Percentiles rank a stretch among this genome's conserved stretches.
Conservation (phyloP, 495 filamentous ascomycete species). For the Trichoderma orchidacearum region DNA sequence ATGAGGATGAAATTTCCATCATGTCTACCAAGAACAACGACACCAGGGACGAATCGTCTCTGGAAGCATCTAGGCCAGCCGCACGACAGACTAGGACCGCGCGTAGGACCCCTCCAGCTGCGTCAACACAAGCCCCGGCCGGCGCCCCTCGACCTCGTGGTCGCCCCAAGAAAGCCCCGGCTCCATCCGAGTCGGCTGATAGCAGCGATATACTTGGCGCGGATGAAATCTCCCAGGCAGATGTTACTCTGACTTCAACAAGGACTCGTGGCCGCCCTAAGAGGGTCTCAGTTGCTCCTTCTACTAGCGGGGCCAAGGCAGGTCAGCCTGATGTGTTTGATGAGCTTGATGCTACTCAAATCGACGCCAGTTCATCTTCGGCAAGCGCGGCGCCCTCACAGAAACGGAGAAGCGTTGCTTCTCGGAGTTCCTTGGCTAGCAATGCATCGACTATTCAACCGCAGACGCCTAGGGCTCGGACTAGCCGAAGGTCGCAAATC, state of each 20-base stretch:
- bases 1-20: constrained; percentile 46
- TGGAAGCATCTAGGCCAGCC: constrained; percentile 23
- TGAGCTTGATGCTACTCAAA: constrained; percentile 24
- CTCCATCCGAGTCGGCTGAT: background rate
- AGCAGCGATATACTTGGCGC: background rate
- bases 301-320: constrained; percentile 46
- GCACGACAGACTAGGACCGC: constrained; percentile 11
- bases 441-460: background rate
- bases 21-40: constrained; percentile 46
- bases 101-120: constrained; percentile 29
- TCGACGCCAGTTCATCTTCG: background rate
- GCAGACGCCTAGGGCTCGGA: background rate
- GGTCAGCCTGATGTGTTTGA: constrained; percentile 46
- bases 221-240: background rate
- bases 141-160: constrained; percentile 9
- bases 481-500: background rate
- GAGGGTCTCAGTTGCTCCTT: constrained; percentile 13
- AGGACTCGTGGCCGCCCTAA: constrained; percentile 3
- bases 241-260: background rate
- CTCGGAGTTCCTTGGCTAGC: constrained; percentile 20
- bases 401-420: constrained; percentile 15
- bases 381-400: background rate
- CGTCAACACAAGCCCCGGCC: constrained; percentile 9
- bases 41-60: constrained; percentile 70
- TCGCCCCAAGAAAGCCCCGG: constrained; percentile 14